phyloP scores from a whole-genome alignment of 257 asterid genomes.

The Solanum microdontum region DNA sequence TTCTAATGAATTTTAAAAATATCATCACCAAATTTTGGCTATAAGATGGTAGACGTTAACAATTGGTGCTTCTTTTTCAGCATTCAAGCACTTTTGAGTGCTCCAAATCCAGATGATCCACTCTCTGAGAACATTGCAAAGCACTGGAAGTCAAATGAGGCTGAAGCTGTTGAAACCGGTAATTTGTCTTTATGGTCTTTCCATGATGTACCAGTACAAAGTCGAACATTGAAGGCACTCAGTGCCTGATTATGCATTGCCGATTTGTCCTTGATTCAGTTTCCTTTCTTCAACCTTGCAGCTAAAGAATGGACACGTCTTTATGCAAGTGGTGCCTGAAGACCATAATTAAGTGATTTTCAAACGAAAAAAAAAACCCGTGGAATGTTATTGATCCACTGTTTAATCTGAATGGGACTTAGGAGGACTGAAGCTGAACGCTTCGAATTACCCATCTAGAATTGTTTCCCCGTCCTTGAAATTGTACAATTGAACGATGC shows the following conservation, averaged over 20 bases:
- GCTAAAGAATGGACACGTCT: slow-evolving; percentile 29
- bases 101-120: slow-evolving; percentile 68
- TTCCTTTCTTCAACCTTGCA: not conserved
- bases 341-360: not conserved
- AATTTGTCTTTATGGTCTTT: not conserved
- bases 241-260: not conserved
- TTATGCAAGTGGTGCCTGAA: slow-evolving; percentile 29
- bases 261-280: not conserved
- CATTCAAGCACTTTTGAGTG: slow-evolving; percentile 63
- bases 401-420: not conserved
- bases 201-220: not conserved
- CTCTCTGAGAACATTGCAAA: slow-evolving; percentile 59
- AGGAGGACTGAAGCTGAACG: not conserved
- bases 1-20: not conserved
- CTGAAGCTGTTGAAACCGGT: slow-evolving; percentile 70
- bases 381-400: not conserved
- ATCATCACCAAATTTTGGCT: not conserved
- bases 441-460: not conserved
- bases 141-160: slow-evolving; percentile 59
- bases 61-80: slow-evolving; percentile 5
- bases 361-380: not conserved
- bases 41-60: not conserved
- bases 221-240: not conserved
- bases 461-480: slow-evolving; percentile 7
- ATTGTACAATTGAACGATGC: slow-evolving; percentile 32